Percentiles rank a stretch among this genome's conserved stretches.
phyloP scores from a whole-genome alignment of 208 protist species.

The Vickermania spadyakhi region DNA sequence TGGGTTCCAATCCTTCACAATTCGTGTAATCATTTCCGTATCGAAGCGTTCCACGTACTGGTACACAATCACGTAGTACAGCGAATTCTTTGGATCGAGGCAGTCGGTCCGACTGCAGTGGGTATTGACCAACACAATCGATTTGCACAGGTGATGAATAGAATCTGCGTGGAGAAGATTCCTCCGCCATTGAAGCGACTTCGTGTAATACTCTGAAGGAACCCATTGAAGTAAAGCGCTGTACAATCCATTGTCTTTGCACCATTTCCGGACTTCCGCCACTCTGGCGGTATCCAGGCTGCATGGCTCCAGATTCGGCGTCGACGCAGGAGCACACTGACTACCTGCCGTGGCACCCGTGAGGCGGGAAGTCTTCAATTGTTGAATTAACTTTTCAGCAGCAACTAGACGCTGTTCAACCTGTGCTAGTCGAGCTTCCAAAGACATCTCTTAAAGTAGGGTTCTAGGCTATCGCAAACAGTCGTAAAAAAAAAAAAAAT shows the following conservation, averaged over 20 bases:
- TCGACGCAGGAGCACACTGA: too few relatives aligned
- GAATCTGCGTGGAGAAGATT: slow-evolving; percentile 60
- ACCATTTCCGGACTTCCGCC: slow-evolving; percentile 41
- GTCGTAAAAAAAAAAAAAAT: too few relatives aligned
- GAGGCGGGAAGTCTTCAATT: too few relatives aligned
- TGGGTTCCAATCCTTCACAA: slow-evolving; percentile 51
- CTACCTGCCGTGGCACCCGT: too few relatives aligned
- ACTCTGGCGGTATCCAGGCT: slow-evolving; percentile 51
- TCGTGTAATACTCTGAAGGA: slow-evolving; percentile 80
- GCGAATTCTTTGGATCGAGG: slow-evolving; percentile 53
- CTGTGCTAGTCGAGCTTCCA: neutral
- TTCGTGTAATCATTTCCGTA: slow-evolving; percentile 44
- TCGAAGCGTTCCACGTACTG: slow-evolving; percentile 81
- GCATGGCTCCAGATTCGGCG: slow-evolving; percentile 33
- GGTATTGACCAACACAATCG: slow-evolving; percentile 90
- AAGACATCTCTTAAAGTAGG: neutral
- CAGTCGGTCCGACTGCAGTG: slow-evolving; percentile 70
- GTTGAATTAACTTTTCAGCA: neutral
- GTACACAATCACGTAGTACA: slow-evolving; percentile 77
- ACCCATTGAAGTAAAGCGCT: slow-evolving; percentile 74
- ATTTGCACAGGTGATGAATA: slow-evolving; percentile 88
- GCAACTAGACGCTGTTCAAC: neutral
- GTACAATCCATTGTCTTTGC: slow-evolving; percentile 30
- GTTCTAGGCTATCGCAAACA: too few relatives aligned
- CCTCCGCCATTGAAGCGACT: slow-evolving; percentile 71